phyloP scores from a whole-genome alignment of 2,329 filamentous ascomycete species.

The Xylaria sp. region DNA sequence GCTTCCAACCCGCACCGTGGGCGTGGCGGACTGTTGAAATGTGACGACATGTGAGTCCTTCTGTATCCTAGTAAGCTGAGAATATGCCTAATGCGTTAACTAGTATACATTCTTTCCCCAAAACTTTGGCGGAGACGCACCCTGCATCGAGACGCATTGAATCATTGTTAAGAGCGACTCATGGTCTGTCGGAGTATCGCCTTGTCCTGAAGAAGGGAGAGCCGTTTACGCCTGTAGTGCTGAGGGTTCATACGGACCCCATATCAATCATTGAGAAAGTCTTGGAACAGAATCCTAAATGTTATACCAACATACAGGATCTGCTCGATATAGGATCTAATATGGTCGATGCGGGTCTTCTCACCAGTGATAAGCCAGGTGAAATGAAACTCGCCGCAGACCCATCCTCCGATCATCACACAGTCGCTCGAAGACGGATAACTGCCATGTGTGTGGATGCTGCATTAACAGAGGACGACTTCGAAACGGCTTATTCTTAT shows the following conservation, averaged over 20 bases:
- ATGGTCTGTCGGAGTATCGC: slow-evolving; percentile 76
- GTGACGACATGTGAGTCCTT: slow-evolving; percentile 70
- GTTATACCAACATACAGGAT: slow-evolving; percentile 77
- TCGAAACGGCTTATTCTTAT: slow-evolving; percentile 86
- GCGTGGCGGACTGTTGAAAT: slow-evolving; percentile 77
- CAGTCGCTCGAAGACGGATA: slow-evolving; percentile 67
- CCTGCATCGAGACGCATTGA: slow-evolving; percentile 61
- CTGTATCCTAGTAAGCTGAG: neutral
- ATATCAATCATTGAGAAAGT: slow-evolving; percentile 74
- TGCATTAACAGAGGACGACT: slow-evolving; percentile 76
- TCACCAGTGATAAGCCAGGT: slow-evolving; percentile 39
- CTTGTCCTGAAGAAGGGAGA: slow-evolving; percentile 80
- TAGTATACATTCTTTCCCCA: slow-evolving; percentile 69
- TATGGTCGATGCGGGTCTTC: slow-evolving; percentile 66
- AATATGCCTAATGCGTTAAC: slow-evolving; percentile 3
- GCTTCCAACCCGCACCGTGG: slow-evolving; percentile 81
- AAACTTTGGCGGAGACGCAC: slow-evolving; percentile 58
- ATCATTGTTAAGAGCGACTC: slow-evolving; percentile 73
- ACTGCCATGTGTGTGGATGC: slow-evolving; percentile 82
- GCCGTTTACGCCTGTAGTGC: slow-evolving; percentile 77
- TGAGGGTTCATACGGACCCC: slow-evolving; percentile 78
- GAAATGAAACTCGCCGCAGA: slow-evolving; percentile 35
- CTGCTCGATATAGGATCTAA: slow-evolving; percentile 72
- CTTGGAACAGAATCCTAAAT: slow-evolving; percentile 74
- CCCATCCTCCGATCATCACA: slow-evolving; percentile 40